Evolutionary conservation across 192 early-diverging fungal genomes (phyloP).

Genomic region (Rhizoclosmatium globosum): DNA sequence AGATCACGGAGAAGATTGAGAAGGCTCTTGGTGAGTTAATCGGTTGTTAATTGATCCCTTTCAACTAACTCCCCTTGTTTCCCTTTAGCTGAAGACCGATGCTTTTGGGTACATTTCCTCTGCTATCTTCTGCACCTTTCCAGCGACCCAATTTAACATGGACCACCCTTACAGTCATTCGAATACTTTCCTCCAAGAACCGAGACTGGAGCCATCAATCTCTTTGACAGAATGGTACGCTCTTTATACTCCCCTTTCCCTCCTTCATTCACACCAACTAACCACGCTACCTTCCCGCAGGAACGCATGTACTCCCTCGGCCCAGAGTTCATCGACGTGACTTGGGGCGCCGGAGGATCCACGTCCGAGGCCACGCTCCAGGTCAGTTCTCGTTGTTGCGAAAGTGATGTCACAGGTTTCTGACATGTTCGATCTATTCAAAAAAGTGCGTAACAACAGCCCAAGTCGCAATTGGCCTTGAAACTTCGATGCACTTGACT

Average conservation of each 20-base stretch:
- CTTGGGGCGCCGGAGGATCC: constrained; percentile 95
- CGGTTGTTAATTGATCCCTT: neutral
- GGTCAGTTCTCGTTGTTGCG: constrained; percentile 51
- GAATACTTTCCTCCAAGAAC: constrained; percentile 99
- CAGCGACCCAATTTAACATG: neutral
- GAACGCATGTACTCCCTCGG: constrained; percentile 95
- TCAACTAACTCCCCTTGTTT: neutral
- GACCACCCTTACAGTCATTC: constrained; percentile 68
- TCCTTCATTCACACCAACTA: no score
- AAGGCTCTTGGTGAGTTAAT: constrained; percentile 39
- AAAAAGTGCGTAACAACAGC: constrained; percentile 70
- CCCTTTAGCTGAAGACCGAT: constrained; percentile 44
- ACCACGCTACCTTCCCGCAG: constrained; percentile 15
- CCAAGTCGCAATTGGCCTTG: constrained; percentile 92
- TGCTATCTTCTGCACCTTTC: neutral
- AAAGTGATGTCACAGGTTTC: neutral
- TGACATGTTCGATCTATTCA: constrained; percentile 15
- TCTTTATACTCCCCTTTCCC: neutral
- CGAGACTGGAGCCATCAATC: constrained; percentile 88
- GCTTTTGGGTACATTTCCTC: constrained; percentile 46
- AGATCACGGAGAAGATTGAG: constrained; percentile 58
- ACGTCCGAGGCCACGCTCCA: constrained; percentile 88
- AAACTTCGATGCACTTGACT: constrained; percentile 97
- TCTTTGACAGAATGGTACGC: constrained; percentile 90
- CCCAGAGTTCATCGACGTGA: constrained; percentile 96